A percentile compares a stretch with the other conserved stretches of the same genome.
Evolutionary conservation across 345 rosid species (phyloP).

Genomic region (Theobroma cacao): DNA sequence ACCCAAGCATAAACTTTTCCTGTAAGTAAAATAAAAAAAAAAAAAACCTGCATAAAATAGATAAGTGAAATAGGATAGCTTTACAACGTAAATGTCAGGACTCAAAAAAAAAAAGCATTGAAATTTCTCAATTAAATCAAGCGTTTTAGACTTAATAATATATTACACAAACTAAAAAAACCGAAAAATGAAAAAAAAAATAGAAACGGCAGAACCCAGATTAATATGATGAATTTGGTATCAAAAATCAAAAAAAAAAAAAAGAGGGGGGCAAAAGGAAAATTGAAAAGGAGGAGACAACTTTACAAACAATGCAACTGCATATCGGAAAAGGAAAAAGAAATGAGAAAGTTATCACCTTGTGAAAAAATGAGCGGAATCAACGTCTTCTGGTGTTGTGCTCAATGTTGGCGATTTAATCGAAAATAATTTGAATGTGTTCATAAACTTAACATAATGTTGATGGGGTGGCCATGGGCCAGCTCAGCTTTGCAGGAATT

Average conservation of each 20-base stretch:
- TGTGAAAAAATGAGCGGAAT: neutral
- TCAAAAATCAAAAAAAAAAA: neutral
- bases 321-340: neutral
- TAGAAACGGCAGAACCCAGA: neutral
- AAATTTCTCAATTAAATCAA: neutral
- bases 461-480: neutral
- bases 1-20: neutral
- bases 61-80: neutral
- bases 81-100: neutral
- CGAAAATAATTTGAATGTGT: neutral
- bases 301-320: neutral
- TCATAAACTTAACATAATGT: neutral
- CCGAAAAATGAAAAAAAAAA: neutral
- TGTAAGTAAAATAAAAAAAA: neutral
- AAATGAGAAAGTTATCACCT: conserved; percentile 4
- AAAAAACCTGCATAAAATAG: neutral
- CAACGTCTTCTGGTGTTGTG: neutral
- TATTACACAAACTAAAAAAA: conserved; percentile 1
- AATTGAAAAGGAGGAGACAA: neutral
- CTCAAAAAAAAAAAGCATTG: neutral
- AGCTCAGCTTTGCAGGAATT: neutral
- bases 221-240: neutral
- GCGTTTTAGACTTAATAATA: too few relatives aligned
- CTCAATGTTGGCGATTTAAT: neutral
- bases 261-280: neutral